Evolutionary conservation across 176 grass and related monocot genomes (phyloP).

Genomic region (Hsuehochloa calcarea): DNA sequence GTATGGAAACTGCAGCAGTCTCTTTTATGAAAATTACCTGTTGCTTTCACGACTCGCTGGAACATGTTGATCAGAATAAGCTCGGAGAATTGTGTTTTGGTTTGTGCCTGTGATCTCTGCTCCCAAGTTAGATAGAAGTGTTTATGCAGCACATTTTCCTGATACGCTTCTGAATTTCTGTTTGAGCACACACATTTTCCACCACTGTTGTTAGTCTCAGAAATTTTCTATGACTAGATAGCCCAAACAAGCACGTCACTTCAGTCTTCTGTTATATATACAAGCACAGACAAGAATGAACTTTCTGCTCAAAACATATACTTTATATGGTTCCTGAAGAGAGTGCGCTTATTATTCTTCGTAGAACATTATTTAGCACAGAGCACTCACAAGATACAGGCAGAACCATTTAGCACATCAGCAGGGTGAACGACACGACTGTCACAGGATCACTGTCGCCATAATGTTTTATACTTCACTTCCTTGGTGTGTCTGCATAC

Average conservation of each 20-base stretch:
- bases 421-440: neutral
- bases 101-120: neutral
- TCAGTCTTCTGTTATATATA: neutral
- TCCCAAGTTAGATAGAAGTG: neutral
- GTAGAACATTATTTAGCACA: neutral
- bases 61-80: neutral
- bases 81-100: neutral
- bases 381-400: conserved; percentile 10
- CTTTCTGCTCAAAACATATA: neutral
- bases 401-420: neutral
- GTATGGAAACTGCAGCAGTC: neutral
- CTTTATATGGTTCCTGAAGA: neutral
- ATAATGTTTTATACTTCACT: neutral
- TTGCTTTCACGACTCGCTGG: neutral
- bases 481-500: conserved; percentile 62
- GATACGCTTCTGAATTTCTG: neutral
- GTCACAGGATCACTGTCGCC: neutral
- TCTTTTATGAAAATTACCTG: neutral
- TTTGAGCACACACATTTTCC: neutral
- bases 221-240: neutral
- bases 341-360: neutral
- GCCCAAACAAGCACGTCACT: neutral
- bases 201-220: neutral
- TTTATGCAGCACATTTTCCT: neutral
- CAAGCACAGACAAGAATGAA: neutral